phyloP scores from a whole-genome alignment of 2,329 filamentous ascomycete genomes.

The Venturia carpophila region DNA sequence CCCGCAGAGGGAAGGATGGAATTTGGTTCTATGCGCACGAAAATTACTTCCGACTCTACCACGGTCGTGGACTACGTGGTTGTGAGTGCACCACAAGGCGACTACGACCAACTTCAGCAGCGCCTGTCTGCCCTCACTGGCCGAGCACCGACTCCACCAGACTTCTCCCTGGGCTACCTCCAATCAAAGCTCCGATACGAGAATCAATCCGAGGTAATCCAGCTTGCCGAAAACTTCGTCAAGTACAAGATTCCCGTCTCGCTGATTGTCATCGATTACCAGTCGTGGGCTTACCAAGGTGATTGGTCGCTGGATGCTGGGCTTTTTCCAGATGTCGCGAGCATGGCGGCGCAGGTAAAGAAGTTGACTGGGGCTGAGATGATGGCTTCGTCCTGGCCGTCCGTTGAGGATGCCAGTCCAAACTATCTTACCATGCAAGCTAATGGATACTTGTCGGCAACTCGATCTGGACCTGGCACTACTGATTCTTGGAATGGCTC shows the following conservation, averaged over 20 bases:
- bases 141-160: constrained; percentile 26
- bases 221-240: constrained; percentile 26
- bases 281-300: constrained; percentile 28
- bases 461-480: constrained; percentile 25
- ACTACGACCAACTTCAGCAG: constrained; percentile 27
- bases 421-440: constrained; percentile 27
- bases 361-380: constrained; percentile 29
- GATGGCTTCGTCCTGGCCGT: constrained; percentile 30
- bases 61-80: constrained; percentile 29
- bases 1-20: constrained; percentile 27
- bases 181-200: constrained; percentile 29
- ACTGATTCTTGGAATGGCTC: constrained; percentile 28
- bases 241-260: constrained; percentile 27
- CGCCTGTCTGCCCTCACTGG: constrained; percentile 26
- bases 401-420: constrained; percentile 25
- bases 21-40: constrained; percentile 26
- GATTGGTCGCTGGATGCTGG: constrained; percentile 27
- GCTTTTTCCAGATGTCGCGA: constrained; percentile 26
- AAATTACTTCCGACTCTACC: constrained; percentile 26
- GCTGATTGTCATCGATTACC: constrained; percentile 29
- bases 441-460: constrained; percentile 25
- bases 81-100: constrained; percentile 25
- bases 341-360: constrained; percentile 26
- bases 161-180: constrained; percentile 27
- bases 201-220: constrained; percentile 27